Percentiles rank a stretch among this genome's conserved stretches.
These are phyloP conservation scores for Aspergillus sp. DNA, from an alignment of 2,329 filamentous ascomycete species.

Conservation along the genomic window DNA sequence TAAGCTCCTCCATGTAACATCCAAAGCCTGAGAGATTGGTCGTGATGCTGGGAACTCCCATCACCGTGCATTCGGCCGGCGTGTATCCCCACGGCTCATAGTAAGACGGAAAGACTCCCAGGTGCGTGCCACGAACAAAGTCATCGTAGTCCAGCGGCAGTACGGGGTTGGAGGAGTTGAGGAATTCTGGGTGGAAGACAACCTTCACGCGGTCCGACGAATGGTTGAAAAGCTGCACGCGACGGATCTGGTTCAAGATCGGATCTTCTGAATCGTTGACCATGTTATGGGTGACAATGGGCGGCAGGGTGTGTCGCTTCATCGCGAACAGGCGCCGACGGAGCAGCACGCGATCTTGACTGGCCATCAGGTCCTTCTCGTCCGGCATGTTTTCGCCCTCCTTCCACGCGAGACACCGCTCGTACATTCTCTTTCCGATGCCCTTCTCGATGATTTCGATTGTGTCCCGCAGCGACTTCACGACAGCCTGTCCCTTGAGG, in stretches of 20 bases:
- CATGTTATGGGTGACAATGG: conserved; percentile 99
- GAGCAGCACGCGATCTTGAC: conserved; percentile 87
- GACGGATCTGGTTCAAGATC: conserved; percentile 90
- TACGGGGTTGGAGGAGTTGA: conserved; percentile 93
- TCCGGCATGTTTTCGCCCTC: conserved; percentile 92
- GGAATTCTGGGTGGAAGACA: conserved; percentile 95
- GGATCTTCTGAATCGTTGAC: conserved; percentile 89
- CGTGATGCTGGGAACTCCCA: conserved; percentile 97
- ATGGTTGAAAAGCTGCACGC: conserved; percentile 96
- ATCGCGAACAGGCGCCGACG: conserved; percentile 91
- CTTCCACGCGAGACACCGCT: conserved; percentile 91
- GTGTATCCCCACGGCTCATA: conserved; percentile 99
- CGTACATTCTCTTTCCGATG: conserved; percentile 90
- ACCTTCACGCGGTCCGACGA: conserved; percentile 94
- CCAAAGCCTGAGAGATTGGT: conserved; percentile 97
- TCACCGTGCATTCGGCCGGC: conserved; percentile 95
- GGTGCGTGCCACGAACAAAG: conserved; percentile 93
- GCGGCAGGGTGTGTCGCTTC: conserved; percentile 86
- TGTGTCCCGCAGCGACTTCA: conserved; percentile 92
- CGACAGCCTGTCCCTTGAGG: conserved; percentile 92
- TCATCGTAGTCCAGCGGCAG: conserved; percentile 96
- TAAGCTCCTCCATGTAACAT: conserved; percentile 99
- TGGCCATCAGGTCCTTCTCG: conserved; percentile 91
- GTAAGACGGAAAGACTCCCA: conserved; percentile 95
- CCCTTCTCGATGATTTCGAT: conserved; percentile 89